Base-by-base conservation (phyloP, 345 rosid genomes). In the Litchi chinensis region DNA sequence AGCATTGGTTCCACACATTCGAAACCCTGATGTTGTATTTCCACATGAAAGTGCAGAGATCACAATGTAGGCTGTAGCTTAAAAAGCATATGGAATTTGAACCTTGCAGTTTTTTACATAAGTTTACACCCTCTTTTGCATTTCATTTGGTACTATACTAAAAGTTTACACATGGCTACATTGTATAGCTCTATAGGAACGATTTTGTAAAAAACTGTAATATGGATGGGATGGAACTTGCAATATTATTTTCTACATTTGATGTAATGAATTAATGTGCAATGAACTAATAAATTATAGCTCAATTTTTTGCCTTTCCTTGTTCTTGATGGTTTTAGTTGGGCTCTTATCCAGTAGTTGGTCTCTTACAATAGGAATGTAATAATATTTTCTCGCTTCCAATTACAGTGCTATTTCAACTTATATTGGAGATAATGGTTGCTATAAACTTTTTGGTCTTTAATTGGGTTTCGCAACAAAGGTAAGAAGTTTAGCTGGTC, bases 21-120 rank as follows among this genome's bases (percentile, higher is more conserved):
- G 98, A 81, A 92, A 90, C 72, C 87, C 91, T n/a, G 77, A 90
- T 71, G 77, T 91, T 76, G 65, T 83, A 21, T 76, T 90, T 79
- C 85, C 82, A 40, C 73, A 82, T 66, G 86, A 83, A 76, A 75
- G 22, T 78, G 13, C 28, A 60, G 18, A 64, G 52, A 39, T 71
- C 70, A 48, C 40, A 63, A 4, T 62, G 70, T 62, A 76, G 76
- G 81, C 56, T 12, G 26, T 15, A 65, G 43, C 68, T 67, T 62
- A 80, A 59, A 37, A 4, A 26, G 40, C 11, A 10, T 32, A 10
- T 40, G 19, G 48, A 41, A 19, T 8, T 52, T 21, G 18, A 43
- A 15, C 12, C 15, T 44, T 37, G 46, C 76, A 28, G 48, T 70
- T 41, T 37, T 10, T 12, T 13, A 67, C n/a, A 40, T 22, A 16